Evolutionary conservation across 148 eudicot genomes (phyloP), one percentile per base, ranked within the genome.

Genomic region (Fagopyrum esculentum): DNA sequence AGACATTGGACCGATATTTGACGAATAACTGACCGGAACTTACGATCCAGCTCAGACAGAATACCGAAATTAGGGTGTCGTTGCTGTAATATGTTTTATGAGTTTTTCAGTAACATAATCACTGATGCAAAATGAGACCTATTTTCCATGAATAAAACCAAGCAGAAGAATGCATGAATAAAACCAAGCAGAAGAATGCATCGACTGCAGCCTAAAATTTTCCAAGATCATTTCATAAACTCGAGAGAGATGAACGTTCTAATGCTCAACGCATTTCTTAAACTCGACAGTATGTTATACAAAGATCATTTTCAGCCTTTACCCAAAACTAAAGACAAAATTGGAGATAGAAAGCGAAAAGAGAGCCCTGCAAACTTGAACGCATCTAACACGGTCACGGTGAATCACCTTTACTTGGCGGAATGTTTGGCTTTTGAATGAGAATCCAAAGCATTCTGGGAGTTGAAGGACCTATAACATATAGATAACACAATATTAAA

Each of bases 381-480:
- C 6, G 3, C 10, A 49, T 7, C 52, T 12, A 49, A 6, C 52
- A n/a, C 26, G 26, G 26, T 22, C 26, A 22, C 26, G 26, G 12
- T 49, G 9, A 8, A 9, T 8, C 52, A 5, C 15, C 30, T 30
- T 81, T 84, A 88, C 54, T 86, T 88, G 78, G 73, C 75, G 35
- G 75, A 76, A 44, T 87, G 91, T 79, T 87, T 87, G 63, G 84
- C 91, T 78, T 85, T 82, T 1, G 76, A 45, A 76, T 87, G 88
- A 45, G 87, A 82, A n/a, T 88, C 81, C 26, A 84, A 71, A 49
- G 86, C 91, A 8, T 0, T 16, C 4, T 77, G 87, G 0, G 86
- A 81, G 29, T 79, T 88, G 79, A 86, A 85, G 12, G 71, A 76
- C 87, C 89, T 88, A 85, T 75, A 78, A 51, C 29, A 75, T 43